Evolutionary conservation across 805 yeast genomes (phyloP), one percentile per base, ranked within the genome.

Genomic region (Scheffersomyces stipitis): DNA sequence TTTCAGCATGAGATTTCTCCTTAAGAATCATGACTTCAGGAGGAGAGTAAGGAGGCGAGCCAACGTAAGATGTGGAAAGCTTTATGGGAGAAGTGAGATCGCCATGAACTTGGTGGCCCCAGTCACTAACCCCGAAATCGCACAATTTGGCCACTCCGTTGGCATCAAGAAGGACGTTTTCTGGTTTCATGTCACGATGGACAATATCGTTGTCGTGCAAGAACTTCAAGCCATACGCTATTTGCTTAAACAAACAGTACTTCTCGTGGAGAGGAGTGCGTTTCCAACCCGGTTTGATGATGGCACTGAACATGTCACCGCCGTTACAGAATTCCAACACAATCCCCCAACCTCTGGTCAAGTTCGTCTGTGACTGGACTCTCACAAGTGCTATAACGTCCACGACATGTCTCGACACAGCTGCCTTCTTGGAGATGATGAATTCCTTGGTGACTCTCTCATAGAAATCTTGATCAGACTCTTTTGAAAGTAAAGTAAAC

Each of bases 21-120:
- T 67, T 70, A 44, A 76, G 64, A 18, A 62, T 55, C 75, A 79
- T 73, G 12, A 83, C 86, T 58, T 85, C 93, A 1, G 95, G 93
- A 4, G 91, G 80, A 9, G 83, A 77, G 57, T 83, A 85, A 1
- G 93, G 93, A 3, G 93, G 87, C 1, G 90, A 83, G 2, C 95
- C 93, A 29, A 83, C 83, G 55, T 75, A 73, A 2, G 78, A 64
- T 28, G 72, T 64, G 47, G 73, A 59, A 22, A 51, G 31, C 33
- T 59, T 60, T 9, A 74, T 44, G 3, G 67, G 64, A 16, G 78
- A 68, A 0, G 56, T 46, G 15, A 73, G 61, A 56, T 83, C 76
- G 1, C 75, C 73, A 1, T 75, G 76, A 15, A 57, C 66, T 34
- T 61, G 73, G 55, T 80, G 82, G 13, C 81, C 85, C 53, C 75